Evolutionary conservation across 1,284 basidiomycete species (phyloP), one percentile per base, ranked within the genome.

Genomic region (Ganoderma sinense): DNA sequence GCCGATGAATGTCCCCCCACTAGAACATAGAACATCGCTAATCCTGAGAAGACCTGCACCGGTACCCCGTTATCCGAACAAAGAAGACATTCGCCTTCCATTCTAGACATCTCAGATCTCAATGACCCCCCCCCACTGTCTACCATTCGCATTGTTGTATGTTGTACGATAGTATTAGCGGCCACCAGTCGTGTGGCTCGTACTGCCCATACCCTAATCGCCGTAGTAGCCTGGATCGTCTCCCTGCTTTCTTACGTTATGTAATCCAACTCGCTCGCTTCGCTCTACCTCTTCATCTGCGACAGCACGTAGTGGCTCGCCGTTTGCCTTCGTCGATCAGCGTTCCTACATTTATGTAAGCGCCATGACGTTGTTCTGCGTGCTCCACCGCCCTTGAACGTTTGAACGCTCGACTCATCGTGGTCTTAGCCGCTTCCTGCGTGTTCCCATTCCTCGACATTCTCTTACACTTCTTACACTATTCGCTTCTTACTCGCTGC

Each of bases 101-200:
- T 43, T 66, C 66, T 71, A 73, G 70, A 73, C 26, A 43, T 62
- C 62, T 56, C 36, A 31, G 40, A 43, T 65, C 59, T 56, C 36
- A 26, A 45, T 41, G 55, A 51, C 62, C 56, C 66, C 20, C 26
- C 14, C 26, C 14, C 45, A 39, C 51, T 20, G n/a, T 62, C 48
- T 48, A 63, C 59, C 67, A 60, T 62, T 69, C 62, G 51, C 65
- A 55, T 20, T 39, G 66, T 70, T 70, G 68, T 73, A 64, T 73
- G 70, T 73, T 73, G 72, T 73, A 48, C n/a, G 45, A 18, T 43
- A 40, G 36, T 18, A 73, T 66, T 48, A 23, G 63, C 64, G 45
- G 63, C 66, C 62, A n/a, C 58, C 26, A 33, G 18, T 63, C 61
- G 33, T 39, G 36, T 23, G 33, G 10, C 55, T 29, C 36, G 36